Base-by-base conservation (phyloP, 2,329 filamentous ascomycete species). In the Venturia pyrina region DNA sequence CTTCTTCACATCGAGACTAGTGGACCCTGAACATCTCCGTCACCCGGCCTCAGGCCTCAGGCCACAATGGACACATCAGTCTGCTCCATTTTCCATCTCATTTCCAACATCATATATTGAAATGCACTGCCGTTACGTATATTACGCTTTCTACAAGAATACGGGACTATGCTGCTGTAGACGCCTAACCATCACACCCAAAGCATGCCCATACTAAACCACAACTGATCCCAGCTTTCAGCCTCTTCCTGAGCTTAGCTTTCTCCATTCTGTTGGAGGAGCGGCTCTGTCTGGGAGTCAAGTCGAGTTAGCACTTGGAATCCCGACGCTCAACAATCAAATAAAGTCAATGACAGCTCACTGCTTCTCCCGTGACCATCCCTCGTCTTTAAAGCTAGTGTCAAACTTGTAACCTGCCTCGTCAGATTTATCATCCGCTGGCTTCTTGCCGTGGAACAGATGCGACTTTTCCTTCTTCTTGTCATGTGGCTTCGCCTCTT, bases 401-500 rank as follows among this genome's bases (percentile, higher is more conserved):
- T 62, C 60, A 28, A 43, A 62, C 34, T 62, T 59, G 19, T 59
- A 59, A 59, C 60, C 43, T 62, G 60, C 43, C 43, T 62, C 43
- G 40, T 43, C 43, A 40, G 43, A 28, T 17, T 62, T 62, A 13
- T 46, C 43, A 19, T 62, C 60, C 40, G 34, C 34, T 46, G 60
- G 8, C n/a, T 62, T 43, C 60, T 46, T 43, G 32, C 40, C 40
- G 19, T 43, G 37, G 37, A 43, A 43, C 21, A 34, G n/a, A 46
- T 43, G 43, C n/a, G 60, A 41, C 37, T 65, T 66, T 37, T 66
- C 61, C 40, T 66, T 63, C 65, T 66, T 66, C 28, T 66, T 28
- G 65, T 76, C 71, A 66, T 75, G 72, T 67, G 82, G 77, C 68
- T 82, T 79, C 75, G 91, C 89, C 66, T 90, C 86, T 72, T 93